A percentile compares a stretch with the other conserved stretches of the same genome.
These are phyloP conservation scores for Dysphania ambrosioides DNA, from an alignment of 148 eudicot genomes.

Conservation along the genomic window DNA sequence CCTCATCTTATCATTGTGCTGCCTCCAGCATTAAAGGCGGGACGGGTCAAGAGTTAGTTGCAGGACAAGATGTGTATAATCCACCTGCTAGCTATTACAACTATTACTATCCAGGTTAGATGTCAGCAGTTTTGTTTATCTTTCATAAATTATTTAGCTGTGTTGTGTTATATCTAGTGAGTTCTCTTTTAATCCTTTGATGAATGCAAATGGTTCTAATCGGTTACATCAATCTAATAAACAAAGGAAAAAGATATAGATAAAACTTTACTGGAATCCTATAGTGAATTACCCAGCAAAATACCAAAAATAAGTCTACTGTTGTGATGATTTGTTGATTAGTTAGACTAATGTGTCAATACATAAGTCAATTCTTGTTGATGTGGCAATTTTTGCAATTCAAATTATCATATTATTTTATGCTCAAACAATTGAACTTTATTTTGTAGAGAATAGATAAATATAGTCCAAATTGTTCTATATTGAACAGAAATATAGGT, in stretches of 20 bases:
- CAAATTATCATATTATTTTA: too few species aligned
- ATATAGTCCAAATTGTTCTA: too few species aligned
- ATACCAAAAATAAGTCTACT: background rate
- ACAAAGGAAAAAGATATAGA: background rate
- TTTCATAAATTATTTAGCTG: background rate
- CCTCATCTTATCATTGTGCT: conserved; percentile 36
- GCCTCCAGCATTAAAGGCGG: conserved; percentile 40
- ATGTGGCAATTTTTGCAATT: too few species aligned
- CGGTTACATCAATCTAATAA: background rate
- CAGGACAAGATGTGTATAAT: conserved; percentile 48
- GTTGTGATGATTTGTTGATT: too few species aligned
- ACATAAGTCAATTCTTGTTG: too few species aligned
- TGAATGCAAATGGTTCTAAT: background rate
- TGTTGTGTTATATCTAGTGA: background rate
- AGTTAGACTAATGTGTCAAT: too few species aligned
- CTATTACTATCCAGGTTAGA: conserved; percentile 68
- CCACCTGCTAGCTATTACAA: conserved; percentile 59
- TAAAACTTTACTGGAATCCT: background rate
- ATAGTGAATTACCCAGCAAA: too few species aligned
- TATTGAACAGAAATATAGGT: background rate
- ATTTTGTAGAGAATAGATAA: too few species aligned
- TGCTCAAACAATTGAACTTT: too few species aligned
- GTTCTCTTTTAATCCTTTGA: background rate
- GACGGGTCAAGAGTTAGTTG: conserved; percentile 38
- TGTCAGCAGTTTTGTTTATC: background rate